Evolutionary conservation across 352 stramenopile species (phyloP).

Genomic region (Phytophthora brassicae): DNA sequence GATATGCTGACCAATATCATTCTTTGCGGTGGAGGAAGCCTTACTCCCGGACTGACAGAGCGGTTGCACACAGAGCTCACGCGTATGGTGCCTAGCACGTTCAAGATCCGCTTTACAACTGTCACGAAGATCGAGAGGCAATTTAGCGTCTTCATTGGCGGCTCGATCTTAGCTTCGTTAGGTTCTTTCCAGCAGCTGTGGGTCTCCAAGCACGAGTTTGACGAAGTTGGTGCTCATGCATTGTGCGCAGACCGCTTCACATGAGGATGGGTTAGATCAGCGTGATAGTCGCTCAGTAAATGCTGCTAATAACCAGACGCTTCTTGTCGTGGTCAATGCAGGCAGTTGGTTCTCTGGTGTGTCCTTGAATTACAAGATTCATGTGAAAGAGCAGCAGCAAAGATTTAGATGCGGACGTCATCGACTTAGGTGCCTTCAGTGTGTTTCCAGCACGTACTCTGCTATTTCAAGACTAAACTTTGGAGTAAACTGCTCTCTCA

Average conservation of each 20-base stretch:
- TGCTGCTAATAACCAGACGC: neutral
- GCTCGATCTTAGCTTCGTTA: conserved; percentile 84
- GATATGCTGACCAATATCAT: conserved; percentile 90
- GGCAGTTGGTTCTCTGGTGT: conserved; percentile 9
- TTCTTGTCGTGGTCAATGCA: conserved; percentile 16
- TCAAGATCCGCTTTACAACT: conserved; percentile 87
- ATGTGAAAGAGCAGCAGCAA: too few relatives aligned
- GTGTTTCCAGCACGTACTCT: conserved; percentile 8
- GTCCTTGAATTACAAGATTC: conserved; percentile 13
- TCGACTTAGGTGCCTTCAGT: neutral
- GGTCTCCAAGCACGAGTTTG: conserved; percentile 85
- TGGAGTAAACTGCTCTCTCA: conserved; percentile 5
- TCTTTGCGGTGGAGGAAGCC: conserved; percentile 78
- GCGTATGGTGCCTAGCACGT: conserved; percentile 75
- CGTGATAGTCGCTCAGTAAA: neutral
- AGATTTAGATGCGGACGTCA: conserved; percentile 9
- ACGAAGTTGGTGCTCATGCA: conserved; percentile 70
- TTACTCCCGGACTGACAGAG: conserved; percentile 76
- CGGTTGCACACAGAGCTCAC: conserved; percentile 80
- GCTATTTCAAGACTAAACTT: conserved; percentile 23
- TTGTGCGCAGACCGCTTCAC: conserved; percentile 73
- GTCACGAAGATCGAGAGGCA: conserved; percentile 83
- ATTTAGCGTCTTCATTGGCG: conserved; percentile 89
- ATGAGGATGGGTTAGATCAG: conserved; percentile 25
- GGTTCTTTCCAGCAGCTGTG: conserved; percentile 89